These are phyloP conservation scores for Aspergillus kassunensis DNA, from an alignment of 495 filamentous ascomycete genomes.

Conservation along the genomic window DNA sequence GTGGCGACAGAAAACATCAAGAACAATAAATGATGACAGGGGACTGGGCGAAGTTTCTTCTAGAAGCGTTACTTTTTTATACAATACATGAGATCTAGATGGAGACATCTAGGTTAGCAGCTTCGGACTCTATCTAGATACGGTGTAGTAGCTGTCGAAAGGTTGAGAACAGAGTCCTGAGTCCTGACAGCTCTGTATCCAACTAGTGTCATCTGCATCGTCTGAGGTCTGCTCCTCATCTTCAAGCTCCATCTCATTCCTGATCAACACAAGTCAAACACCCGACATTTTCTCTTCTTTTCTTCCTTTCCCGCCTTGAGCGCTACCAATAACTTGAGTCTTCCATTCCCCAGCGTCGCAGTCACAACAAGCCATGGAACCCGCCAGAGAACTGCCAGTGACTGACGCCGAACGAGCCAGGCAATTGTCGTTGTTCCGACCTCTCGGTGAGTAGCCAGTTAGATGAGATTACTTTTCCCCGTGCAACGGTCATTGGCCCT, in stretches of 20 bases:
- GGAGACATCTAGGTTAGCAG: background rate
- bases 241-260: background rate
- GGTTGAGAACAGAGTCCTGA: too few species aligned
- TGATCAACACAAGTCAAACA: background rate
- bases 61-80: constrained; percentile 5
- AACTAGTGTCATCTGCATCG: background rate
- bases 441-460: constrained; percentile 46
- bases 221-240: background rate
- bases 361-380: constrained; percentile 26
- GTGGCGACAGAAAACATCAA: background rate
- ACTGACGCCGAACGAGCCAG: constrained; percentile 46
- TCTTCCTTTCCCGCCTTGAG: constrained; percentile 11
- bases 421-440: constrained; percentile 46
- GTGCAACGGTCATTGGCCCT: constrained; percentile 40
- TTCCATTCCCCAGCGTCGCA: constrained; percentile 5
- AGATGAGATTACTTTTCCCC: constrained; percentile 29
- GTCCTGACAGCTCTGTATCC: too few species aligned
- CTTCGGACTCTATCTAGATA: background rate
- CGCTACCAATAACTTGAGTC: constrained; percentile 7
- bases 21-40: background rate
- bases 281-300: constrained; percentile 1
- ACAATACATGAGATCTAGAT: too few species aligned
- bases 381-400: constrained; percentile 7
- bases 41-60: constrained; percentile 1
- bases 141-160: too few species aligned